Conservation (phyloP, 345 rosid genomes). For the Eucalyptus sp. region DNA sequence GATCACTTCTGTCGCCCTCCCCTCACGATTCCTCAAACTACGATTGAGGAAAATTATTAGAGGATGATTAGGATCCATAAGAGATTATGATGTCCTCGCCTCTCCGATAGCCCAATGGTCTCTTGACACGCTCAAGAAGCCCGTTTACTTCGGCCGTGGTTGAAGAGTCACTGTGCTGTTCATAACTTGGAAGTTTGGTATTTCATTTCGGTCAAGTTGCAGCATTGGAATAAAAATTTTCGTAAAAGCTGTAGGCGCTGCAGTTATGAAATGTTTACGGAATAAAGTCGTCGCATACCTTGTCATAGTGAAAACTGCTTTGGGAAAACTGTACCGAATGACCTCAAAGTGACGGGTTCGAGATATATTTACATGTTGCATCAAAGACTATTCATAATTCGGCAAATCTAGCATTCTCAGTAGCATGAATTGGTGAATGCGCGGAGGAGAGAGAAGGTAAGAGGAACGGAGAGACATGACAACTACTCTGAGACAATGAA, state of each 20-base stretch:
- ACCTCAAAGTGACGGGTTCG: background rate
- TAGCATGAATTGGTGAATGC: background rate
- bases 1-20: background rate
- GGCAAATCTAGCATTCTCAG: background rate
- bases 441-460: background rate
- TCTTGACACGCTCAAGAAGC: background rate
- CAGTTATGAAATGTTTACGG: background rate
- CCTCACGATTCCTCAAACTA: background rate
- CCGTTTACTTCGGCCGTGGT: background rate
- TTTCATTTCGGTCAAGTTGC: background rate
- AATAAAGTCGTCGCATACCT: background rate
- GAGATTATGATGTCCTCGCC: background rate
- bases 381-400: background rate
- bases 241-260: background rate
- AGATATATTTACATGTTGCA: background rate
- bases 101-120: background rate
- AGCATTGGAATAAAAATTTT: fast-evolving
- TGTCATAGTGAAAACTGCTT: background rate
- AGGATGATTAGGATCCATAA: background rate
- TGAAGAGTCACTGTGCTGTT: background rate
- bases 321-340: background rate
- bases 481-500: background rate
- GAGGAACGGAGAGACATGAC: background rate
- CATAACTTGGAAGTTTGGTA: background rate
- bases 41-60: background rate